These are phyloP conservation scores for Alliaria petiolata DNA, from an alignment of 345 rosid species.

Conservation along the genomic window DNA sequence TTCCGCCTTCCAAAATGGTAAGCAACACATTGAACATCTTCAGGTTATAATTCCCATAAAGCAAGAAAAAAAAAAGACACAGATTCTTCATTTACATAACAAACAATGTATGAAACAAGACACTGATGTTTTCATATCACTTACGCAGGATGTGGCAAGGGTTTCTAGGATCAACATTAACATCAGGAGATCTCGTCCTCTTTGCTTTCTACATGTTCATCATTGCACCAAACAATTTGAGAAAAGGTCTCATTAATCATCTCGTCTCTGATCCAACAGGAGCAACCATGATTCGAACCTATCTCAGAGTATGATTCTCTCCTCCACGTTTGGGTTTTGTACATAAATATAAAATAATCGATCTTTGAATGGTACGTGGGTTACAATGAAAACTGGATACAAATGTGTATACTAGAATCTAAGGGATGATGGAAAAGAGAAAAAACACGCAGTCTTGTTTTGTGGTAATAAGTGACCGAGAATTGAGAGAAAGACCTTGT, in stretches of 20 bases:
- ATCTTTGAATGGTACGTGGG: background rate
- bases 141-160: slow-evolving; percentile 90
- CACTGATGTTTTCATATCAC: background rate
- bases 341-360: background rate
- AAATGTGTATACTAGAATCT: slow-evolving; percentile 16
- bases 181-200: slow-evolving; percentile 75
- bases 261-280: slow-evolving; percentile 87
- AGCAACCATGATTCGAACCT: slow-evolving; percentile 85
- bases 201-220: slow-evolving; percentile 83
- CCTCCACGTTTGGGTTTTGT: background rate
- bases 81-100: too few species aligned
- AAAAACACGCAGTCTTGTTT: background rate
- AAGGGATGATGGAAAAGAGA: slow-evolving; percentile 1
- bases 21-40: background rate
- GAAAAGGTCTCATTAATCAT: slow-evolving; percentile 75
- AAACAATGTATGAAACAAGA: too few species aligned
- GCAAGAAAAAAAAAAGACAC: background rate
- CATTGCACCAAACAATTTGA: slow-evolving; percentile 72
- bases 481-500: background rate
- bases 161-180: slow-evolving; percentile 82
- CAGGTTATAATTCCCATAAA: too few species aligned
- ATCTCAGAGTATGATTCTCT: slow-evolving; percentile 40
- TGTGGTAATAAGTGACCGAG: background rate
- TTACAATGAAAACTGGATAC: slow-evolving; percentile 9
- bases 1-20: slow-evolving; percentile 90